phyloP scores from a whole-genome alignment of 106 monocot species.

The Acanthochlamys bracteata region DNA sequence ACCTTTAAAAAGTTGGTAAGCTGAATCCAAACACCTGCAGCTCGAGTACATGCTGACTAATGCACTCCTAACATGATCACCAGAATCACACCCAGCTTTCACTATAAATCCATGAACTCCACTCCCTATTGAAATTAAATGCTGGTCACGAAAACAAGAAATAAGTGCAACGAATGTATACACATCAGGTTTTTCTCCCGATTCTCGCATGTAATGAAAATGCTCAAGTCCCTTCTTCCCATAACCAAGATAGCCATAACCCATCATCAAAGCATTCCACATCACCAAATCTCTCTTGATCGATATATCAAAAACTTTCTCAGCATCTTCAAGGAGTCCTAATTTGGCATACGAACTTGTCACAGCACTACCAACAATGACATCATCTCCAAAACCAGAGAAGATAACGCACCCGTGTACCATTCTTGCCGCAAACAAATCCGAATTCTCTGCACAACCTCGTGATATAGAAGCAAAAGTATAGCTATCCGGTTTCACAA shows the following conservation, averaged over 20 bases:
- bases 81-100: constrained; percentile 38
- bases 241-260: no score
- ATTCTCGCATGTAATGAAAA: constrained; percentile 27
- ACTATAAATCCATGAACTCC: constrained; percentile 51
- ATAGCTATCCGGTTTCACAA: constrained; percentile 29
- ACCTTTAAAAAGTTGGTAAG: constrained; percentile 23
- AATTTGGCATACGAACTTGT: not conserved
- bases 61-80: constrained; percentile 35
- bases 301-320: no score
- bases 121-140: constrained; percentile 14
- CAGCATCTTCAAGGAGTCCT: no score
- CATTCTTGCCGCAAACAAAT: constrained; percentile 9
- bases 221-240: no score
- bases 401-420: constrained; percentile 22
- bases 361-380: constrained; percentile 36
- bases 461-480: constrained; percentile 53
- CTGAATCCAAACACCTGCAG: constrained; percentile 27
- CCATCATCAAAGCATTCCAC: no score
- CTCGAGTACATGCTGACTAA: constrained; percentile 64
- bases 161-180: constrained; percentile 50
- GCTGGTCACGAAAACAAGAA: constrained; percentile 31
- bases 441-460: constrained; percentile 35
- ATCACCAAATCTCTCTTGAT: no score
- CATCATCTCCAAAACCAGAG: constrained; percentile 57
- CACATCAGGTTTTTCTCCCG: constrained; percentile 35